Base-by-base conservation (phyloP, 352 stramenopile genomes). In the Phytophthora pistaciae region DNA sequence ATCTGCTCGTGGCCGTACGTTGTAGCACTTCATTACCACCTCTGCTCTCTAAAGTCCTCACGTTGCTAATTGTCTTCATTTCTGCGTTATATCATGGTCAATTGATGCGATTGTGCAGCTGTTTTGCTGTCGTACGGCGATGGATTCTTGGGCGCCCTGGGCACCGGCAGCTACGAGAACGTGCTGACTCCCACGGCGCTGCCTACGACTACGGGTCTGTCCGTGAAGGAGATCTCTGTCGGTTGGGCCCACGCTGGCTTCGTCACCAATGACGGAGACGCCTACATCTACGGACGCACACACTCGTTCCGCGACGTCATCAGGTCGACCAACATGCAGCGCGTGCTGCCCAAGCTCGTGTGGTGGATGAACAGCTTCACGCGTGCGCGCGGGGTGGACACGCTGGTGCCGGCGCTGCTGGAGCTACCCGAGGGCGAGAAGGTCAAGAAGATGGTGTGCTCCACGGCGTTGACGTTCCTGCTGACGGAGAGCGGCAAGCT, bases 221-320 rank as follows among this genome's bases (percentile, higher is more conserved):
- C 72, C 11, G 80, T 94, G 60, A 80, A 77, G 58, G 72, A 91
- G 66, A 75, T 94, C 23, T 96, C 89, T 3, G 85, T 84, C 20
- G 89, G 89, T 40, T 96, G 89, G 85, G 84, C 89, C 18, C 89
- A 96, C 67, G 76, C 80, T 25, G 89, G 89, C 44, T 93, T 96
- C 59, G 44, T 95, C 31, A 92, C 88, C 42, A 64, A 82, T 14
- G 72, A 90, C 9, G 89, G 87, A 49, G 74, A 90, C 29, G 89
- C 85, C 33, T 95, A 85, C 57, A 77, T 92, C 49, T 96, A 84
- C 60, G 89, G 89, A 33, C 89, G 87, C 50, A 92, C 89, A 36
- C 85, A 94, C 65, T 94, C 88, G 59, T 96, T 96, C 63, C 83
- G 85, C 31, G 88, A 95, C 54, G 89, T 96, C 40, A 93, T 96